Base-by-base conservation (phyloP, 768 basidiomycete genomes). In the Auricularia sp. region DNA sequence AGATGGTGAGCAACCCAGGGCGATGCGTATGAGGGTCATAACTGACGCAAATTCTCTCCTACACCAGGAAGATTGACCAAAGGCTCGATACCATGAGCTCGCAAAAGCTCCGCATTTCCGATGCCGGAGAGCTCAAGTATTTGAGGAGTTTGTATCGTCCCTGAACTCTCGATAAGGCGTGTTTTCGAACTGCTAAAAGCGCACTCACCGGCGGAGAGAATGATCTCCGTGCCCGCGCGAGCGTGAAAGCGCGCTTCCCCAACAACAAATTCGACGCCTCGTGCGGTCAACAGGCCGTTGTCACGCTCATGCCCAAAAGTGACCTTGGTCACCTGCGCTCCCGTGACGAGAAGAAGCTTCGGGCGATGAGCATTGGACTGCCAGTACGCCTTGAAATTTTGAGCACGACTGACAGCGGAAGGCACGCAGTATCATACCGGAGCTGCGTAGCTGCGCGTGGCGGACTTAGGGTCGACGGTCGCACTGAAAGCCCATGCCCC, bases 1-100 rank as follows among this genome's bases (percentile, higher is more conserved):
- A 75, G 75, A 59, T 33, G 10, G 21, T 7, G 21, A 6, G 47
- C 7, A 18, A 18, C 63, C 54, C 33, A 54, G 45, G 16, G 62
- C 45, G n/a, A 67, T 54, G 29, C 29, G 29, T 29, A 29, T 29
- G 29, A 29, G 29, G 29, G 29, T 29, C 29, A 29, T 29, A 18
- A 72, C 75, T 73, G 71, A 65, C 74, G 77, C 37, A 77, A 70
- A 65, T 79, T 77, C 63, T 78, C 75, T 8, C 81, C 81, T 1
- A 81, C 79, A 0, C 79, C 78, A 24, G 76, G 74, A 4, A 81
- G 69, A 59, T 81, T 73, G 2, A 77, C 71, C 1, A 75, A n/a
- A 0, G 71, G 70, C 18, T 70, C 29, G 36, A 82, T 67, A 0
- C 72, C 73, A 18, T 67, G 67, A 14, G 69, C 34, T 54, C 71